A percentile compares a stretch with the other conserved stretches of the same genome.
These are phyloP conservation scores for Gossypium schwendimanii DNA, from an alignment of 441 rosid species.

Conservation along the genomic window DNA sequence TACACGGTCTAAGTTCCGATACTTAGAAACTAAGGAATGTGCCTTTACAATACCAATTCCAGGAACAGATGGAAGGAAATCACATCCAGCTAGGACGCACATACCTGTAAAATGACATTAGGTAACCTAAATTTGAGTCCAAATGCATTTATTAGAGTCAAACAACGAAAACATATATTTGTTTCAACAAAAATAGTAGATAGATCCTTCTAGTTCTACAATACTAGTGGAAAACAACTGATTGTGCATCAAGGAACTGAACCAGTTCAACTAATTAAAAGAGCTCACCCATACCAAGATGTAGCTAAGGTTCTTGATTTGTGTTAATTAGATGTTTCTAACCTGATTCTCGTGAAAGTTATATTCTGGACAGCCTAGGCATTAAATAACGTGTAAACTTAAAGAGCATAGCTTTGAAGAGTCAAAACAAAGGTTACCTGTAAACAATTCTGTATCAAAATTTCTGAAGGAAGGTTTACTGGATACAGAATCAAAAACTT, in stretches of 20 bases:
- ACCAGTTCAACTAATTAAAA: neutral
- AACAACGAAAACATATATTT: neutral
- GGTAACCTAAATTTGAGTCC: constrained; percentile 12
- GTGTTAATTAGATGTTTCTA: neutral
- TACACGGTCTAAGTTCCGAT: constrained; percentile 69
- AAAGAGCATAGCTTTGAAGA: neutral
- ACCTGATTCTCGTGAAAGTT: neutral
- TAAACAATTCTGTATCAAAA: constrained; percentile 50
- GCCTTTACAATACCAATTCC: constrained; percentile 79
- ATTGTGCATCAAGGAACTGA: neutral
- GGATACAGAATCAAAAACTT: constrained; percentile 42
- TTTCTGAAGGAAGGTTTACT: constrained; percentile 52
- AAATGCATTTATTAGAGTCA: constrained; percentile 7
- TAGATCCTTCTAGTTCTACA: neutral
- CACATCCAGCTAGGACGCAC: constrained; percentile 90
- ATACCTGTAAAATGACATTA: constrained; percentile 44
- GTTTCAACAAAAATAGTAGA: neutral
- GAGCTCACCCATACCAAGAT: neutral
- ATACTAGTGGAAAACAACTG: neutral
- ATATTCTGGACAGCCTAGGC: neutral
- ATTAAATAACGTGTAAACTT: neutral
- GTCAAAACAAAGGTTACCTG: constrained; percentile 33
- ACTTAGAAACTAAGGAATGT: constrained; percentile 59
- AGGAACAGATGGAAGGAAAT: constrained; percentile 84
- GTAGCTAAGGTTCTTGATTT: neutral